Conservation (phyloP, 192 early-diverging fungal genomes). For the Coemansia sp. region DNA sequence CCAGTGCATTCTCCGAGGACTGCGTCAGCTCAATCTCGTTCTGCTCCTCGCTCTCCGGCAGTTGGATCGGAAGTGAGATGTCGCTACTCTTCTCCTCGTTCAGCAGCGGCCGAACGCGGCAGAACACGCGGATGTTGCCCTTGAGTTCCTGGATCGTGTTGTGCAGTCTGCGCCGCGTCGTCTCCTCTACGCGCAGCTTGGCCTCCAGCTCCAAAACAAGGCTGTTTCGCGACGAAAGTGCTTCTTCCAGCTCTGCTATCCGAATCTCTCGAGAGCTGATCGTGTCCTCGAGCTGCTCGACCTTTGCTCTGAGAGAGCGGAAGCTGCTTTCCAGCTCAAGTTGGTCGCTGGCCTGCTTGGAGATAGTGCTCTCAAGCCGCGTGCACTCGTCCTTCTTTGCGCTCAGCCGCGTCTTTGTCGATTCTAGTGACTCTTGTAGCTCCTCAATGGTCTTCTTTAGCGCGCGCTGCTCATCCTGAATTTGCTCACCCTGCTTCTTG, state of each 20-base stretch:
- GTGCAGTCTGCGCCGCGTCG: constrained; percentile 75
- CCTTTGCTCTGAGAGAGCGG: constrained; percentile 35
- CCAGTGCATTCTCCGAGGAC: constrained; percentile 48
- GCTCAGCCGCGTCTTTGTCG: constrained; percentile 22
- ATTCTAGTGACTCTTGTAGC: constrained; percentile 36
- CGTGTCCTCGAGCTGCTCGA: constrained; percentile 35
- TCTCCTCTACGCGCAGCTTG: constrained; percentile 73
- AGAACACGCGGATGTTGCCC: constrained; percentile 97
- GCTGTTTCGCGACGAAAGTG: constrained; percentile 37
- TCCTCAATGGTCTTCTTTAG: constrained; percentile 31
- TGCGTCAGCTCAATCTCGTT: constrained; percentile 76
- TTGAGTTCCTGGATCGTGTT: constrained; percentile 93
- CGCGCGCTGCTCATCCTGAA: constrained; percentile 49
- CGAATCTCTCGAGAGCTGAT: constrained; percentile 46
- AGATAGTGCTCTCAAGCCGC: constrained; percentile 38
- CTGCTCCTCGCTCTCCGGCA: constrained; percentile 59
- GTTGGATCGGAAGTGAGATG: constrained; percentile 42
- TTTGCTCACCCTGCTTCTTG: constrained; percentile 21
- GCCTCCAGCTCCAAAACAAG: constrained; percentile 55
- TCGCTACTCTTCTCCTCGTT: constrained; percentile 20
- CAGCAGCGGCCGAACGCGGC: constrained; percentile 80
- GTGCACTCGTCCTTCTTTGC: constrained; percentile 32
- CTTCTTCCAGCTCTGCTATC: constrained; percentile 52
- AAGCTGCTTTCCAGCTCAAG: constrained; percentile 42
- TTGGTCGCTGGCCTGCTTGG: constrained; percentile 43